phyloP scores from a whole-genome alignment of 2,329 filamentous ascomycete genomes.

The Lecanicillium sp. region DNA sequence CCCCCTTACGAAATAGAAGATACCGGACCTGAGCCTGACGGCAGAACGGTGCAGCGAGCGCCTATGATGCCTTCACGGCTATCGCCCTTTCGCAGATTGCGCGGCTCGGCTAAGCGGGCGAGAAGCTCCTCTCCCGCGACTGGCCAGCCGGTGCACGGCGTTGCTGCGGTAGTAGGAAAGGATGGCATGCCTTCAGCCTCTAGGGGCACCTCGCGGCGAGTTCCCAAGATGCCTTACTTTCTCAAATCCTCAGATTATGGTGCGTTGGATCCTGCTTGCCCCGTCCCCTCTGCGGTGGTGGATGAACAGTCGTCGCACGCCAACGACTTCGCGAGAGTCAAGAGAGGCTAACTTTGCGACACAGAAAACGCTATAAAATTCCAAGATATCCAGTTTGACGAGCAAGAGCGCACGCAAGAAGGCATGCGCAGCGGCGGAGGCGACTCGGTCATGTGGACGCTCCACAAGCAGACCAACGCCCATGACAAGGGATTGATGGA shows the following conservation, averaged over 20 bases:
- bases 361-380: conserved; percentile 44
- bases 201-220: conserved; percentile 5
- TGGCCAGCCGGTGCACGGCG: conserved; percentile 8
- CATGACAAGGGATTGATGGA: conserved; percentile 46
- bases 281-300: too few species aligned
- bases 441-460: conserved; percentile 25
- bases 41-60: conserved; percentile 2
- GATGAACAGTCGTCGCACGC: too few species aligned
- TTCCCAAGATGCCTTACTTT: conserved; percentile 29
- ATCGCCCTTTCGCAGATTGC: conserved; percentile 36
- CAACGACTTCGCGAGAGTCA: too few species aligned
- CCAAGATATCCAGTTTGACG: conserved; percentile 44
- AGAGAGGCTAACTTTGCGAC: neutral
- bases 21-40: neutral
- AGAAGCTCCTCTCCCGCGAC: conserved; percentile 30
- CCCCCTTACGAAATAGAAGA: conserved; percentile 9
- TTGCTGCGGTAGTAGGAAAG: conserved; percentile 26
- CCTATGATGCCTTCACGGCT: conserved; percentile 21
- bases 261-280: conserved; percentile 15
- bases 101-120: conserved; percentile 38
- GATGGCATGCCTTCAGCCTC: conserved; percentile 17
- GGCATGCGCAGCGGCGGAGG: conserved; percentile 27
- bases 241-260: conserved; percentile 28
- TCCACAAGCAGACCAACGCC: conserved; percentile 25
- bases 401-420: conserved; percentile 38